Evolutionary conservation across 495 filamentous ascomycete genomes (phyloP), one percentile per base, ranked within the genome.

Genomic region (Neurospora pannonica): DNA sequence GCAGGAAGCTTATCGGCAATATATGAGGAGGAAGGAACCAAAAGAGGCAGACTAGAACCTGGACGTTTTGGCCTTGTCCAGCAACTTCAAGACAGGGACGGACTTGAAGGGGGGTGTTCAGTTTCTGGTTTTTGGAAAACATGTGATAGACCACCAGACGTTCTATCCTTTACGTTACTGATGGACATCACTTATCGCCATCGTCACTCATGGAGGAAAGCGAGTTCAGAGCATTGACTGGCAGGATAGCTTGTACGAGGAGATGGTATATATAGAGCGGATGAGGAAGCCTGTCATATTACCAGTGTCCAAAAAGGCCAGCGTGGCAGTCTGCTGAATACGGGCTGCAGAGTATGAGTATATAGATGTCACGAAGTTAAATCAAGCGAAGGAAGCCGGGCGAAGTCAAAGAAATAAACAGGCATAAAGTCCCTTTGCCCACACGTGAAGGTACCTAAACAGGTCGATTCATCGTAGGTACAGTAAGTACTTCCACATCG

Each of bases 1-100:
- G 70, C 82, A 82, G 43, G 83, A 81, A 62, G 72, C 79, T 37
- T 84, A 84, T 74, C 79, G 81, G 54, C 28, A 67, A 67, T 67
- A 7, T 9, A 9, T 46, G 71, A 60, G 11, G 39, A 34, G 39
- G 13, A 54, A 31, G 71, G 11, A 31, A 5, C 42, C n/a, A 11
- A 4, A 48, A 62, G n/a, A 19, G 19, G 8, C 19, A 3, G 19
- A 13, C 38, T 39, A 39, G 38, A 39, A 39, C 38, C 38, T 39
- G 38, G 4, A 39, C 38, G 4, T 15, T 39, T 39, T 39, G 38
- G 38, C 38, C 38, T 39, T 39, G 38, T 39, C 38, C 38, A 39
- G 38, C 38, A 15, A 39, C 38, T 39, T 15, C 38, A 46, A 46
- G 42, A 2, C 42, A 46, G 42, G 19, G 19, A 62, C 11, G 10